Conservation (phyloP, 768 basidiomycete species). For the Leccinum imitatum region DNA sequence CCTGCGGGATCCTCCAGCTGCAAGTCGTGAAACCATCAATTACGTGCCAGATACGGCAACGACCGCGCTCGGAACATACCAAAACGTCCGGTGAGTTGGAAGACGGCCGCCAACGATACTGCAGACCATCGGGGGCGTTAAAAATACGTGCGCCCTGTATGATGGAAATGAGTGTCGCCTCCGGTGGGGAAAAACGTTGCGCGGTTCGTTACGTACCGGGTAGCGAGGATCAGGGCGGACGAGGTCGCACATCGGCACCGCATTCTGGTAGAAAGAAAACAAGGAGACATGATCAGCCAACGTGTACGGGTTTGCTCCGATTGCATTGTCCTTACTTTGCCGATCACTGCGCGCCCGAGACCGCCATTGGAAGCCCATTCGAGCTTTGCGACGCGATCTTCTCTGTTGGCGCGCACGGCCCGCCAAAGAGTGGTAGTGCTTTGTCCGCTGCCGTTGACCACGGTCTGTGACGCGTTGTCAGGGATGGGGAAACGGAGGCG, state of each 20-base stretch:
- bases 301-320: constrained; percentile 14
- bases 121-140: constrained; percentile 79
- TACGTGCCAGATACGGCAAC: background rate
- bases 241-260: constrained; percentile 79
- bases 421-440: constrained; percentile 79
- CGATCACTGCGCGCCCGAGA: constrained; percentile 81
- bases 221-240: constrained; percentile 65
- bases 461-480: constrained; percentile 51
- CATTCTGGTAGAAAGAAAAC: constrained; percentile 47
- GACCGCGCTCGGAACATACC: constrained; percentile 40
- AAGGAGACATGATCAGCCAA: constrained; percentile 23
- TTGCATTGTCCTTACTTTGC: constrained; percentile 56
- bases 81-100: constrained; percentile 55
- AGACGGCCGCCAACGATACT: constrained; percentile 80
- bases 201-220: constrained; percentile 45
- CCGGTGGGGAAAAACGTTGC: constrained; percentile 5
- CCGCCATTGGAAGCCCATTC: constrained; percentile 85
- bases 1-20: constrained; percentile 74
- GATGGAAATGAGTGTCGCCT: constrained; percentile 15
- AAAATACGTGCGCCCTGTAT: constrained; percentile 64
- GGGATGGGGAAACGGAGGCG: constrained; percentile 20
- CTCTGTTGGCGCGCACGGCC: constrained; percentile 78
- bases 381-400: constrained; percentile 84
- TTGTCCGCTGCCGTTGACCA: constrained; percentile 58
- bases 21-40: constrained; percentile 10